These are phyloP conservation scores for Euclidium syriacum DNA, from an alignment of 345 rosid species.

Conservation along the genomic window DNA sequence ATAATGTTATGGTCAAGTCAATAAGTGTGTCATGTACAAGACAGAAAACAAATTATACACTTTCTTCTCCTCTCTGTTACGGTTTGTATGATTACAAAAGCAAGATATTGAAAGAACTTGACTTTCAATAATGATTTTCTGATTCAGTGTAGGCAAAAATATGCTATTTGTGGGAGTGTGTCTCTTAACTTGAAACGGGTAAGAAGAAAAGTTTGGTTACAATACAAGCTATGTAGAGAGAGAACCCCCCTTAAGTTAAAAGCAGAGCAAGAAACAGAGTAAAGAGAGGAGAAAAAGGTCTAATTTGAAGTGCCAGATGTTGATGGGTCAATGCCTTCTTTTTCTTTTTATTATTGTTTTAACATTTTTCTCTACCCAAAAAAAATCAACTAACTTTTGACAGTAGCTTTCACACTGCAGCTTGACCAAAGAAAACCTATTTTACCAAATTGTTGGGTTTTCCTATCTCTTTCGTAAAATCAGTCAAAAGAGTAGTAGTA, in stretches of 20 bases:
- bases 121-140: conserved; percentile 36
- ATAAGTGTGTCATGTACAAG: conserved; percentile 18
- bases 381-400: conserved; percentile 25
- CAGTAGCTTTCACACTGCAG: conserved; percentile 41
- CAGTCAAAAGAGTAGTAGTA: background rate
- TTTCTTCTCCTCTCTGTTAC: conserved; percentile 12
- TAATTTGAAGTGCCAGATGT: conserved; percentile 76
- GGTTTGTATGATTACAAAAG: conserved; percentile 22
- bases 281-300: conserved; percentile 24
- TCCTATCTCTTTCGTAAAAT: background rate
- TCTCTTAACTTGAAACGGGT: conserved; percentile 22
- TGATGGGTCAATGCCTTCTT: conserved; percentile 62
- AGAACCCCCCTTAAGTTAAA: conserved; percentile 16
- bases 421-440: conserved; percentile 25
- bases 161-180: conserved; percentile 24
- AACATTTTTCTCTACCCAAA: conserved; percentile 1
- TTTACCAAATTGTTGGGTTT: conserved; percentile 14
- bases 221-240: conserved; percentile 18
- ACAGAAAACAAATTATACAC: conserved; percentile 1
- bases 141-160: conserved; percentile 37
- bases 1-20: conserved; percentile 18
- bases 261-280: conserved; percentile 22
- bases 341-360: conserved; percentile 26
- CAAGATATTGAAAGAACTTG: conserved; percentile 21
- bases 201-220: conserved; percentile 21